Evolutionary conservation across 169 alveolate genomes (phyloP).

Genomic region (Toxoplasma gondii): DNA sequence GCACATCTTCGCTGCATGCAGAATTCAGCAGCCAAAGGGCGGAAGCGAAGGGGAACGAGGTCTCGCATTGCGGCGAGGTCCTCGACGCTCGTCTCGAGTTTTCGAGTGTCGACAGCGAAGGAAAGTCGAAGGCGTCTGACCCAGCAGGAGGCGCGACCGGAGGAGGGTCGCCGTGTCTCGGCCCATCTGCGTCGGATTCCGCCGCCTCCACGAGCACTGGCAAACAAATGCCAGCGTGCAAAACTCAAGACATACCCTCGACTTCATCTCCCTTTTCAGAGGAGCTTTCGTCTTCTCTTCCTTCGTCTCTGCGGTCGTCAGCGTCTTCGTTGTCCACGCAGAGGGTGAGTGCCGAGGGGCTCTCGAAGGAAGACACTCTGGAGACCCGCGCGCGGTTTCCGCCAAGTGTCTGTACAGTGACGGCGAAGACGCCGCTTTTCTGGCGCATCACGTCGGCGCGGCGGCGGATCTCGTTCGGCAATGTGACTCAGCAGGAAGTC

Average conservation of each 20-base stretch:
- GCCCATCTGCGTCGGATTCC: not conserved
- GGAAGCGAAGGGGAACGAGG: too few species aligned
- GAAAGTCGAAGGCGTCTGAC: not conserved
- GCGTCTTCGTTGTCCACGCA: too few species aligned
- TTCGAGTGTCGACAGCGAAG: not conserved
- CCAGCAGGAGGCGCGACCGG: not conserved
- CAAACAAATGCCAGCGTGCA: too few species aligned
- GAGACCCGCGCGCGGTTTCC: slow-evolving; percentile 41
- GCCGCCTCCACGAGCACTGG: not conserved
- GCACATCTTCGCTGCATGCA: too few species aligned
- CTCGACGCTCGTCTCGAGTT: too few species aligned
- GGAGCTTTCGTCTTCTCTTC: not conserved
- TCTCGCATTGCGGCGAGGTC: too few species aligned
- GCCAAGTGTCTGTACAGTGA: slow-evolving; percentile 45
- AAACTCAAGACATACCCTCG: not conserved
- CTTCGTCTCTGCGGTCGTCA: too few species aligned
- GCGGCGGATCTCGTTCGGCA: slow-evolving; percentile 52
- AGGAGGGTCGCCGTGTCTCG: not conserved
- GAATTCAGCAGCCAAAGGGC: too few species aligned
- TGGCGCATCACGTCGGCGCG: slow-evolving; percentile 64
- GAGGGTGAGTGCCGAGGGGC: too few species aligned
- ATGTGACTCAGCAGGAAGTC: slow-evolving; percentile 63
- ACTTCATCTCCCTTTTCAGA: not conserved
- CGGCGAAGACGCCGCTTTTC: slow-evolving; percentile 57
- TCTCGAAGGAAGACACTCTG: not conserved